phyloP scores from a whole-genome alignment of 192 early-diverging fungal species.

The Podila verticillata region DNA sequence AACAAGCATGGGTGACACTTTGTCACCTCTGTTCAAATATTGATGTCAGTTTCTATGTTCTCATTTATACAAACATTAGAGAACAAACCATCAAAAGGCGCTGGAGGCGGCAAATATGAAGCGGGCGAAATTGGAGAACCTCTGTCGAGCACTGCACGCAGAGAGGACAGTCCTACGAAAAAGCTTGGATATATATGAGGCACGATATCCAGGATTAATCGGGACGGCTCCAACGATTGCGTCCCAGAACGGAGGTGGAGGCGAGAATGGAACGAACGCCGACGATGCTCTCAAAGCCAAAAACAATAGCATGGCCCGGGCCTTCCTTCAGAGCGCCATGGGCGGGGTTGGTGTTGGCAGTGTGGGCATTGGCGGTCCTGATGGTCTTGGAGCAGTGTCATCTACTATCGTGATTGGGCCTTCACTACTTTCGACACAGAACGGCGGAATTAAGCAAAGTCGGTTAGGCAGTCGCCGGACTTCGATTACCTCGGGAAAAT shows the following conservation, averaged over 20 bases:
- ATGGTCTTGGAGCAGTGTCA: not conserved
- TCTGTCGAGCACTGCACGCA: conserved; percentile 66
- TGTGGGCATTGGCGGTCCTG: not conserved
- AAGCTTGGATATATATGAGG: conserved; percentile 11
- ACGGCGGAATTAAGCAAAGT: conserved; percentile 15
- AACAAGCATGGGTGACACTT: not conserved
- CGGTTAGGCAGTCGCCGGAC: not conserved
- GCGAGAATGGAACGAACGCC: not conserved
- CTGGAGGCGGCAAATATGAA: conserved; percentile 59
- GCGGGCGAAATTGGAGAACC: conserved; percentile 61
- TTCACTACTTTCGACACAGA: not conserved
- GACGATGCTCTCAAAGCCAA: not conserved
- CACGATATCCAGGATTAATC: conserved; percentile 14
- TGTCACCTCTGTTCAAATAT: not conserved
- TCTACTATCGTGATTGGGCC: not conserved
- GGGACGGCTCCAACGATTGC: not conserved
- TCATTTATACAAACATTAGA: conserved; percentile 21
- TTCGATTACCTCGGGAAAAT: conserved; percentile 8
- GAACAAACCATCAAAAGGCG: conserved; percentile 56
- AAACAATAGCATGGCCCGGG: not conserved
- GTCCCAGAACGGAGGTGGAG: not conserved
- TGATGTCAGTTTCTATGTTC: not conserved
- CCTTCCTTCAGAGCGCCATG: not conserved
- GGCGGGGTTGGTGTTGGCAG: not conserved
- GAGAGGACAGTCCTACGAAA: conserved; percentile 42